Base-by-base conservation (phyloP, 345 rosid species). In the Boechera stricta region DNA sequence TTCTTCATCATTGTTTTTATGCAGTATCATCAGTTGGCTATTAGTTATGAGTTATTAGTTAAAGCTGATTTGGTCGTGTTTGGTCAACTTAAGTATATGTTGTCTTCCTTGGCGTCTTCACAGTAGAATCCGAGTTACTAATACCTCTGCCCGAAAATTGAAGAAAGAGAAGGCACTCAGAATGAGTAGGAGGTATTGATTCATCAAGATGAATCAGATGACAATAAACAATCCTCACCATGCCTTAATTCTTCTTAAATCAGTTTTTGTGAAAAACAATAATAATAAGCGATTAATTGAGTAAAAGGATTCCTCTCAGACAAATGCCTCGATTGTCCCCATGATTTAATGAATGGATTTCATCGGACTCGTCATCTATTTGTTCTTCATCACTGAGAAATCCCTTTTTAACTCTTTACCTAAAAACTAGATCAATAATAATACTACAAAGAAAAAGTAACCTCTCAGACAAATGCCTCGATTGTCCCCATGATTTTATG, bases 321-420 rank as follows among this genome's bases (percentile, higher is more conserved):
- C 90, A 88, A 88, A 85, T 85, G 92, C 90, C 92, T 88, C 90
- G 83, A 64, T 81, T 82, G 86, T 88, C 90, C 81, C 80, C 90
- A 85, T 45, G 82, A 80, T 85, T 77, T 63, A 42, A 69, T 55
- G 88, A 88, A 84, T 81, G 86, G 86, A 86, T 31, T 49, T 77
- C 3, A 67, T 87, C 88, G 80, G 91, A 87, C 88, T 87, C 89
- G 88, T 86, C 91, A 87, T 87, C 91, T 71, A 71, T 64, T 32
- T 13, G 5, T 79, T 83, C 32, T 44, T 85, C 90, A 83, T 87
- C 90, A 85, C 81, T 29, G 87, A 85, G 87, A 82, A 80, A 82
- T 21, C 67, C 44, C 53, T 53, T 61, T 9, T 13, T 36, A 36
- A 33, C 16, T 15, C 10, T 10, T 49, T 21, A 31, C 24, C 7